Conservation (phyloP, 169 alveolate species). For the Condylostoma magnum region DNA sequence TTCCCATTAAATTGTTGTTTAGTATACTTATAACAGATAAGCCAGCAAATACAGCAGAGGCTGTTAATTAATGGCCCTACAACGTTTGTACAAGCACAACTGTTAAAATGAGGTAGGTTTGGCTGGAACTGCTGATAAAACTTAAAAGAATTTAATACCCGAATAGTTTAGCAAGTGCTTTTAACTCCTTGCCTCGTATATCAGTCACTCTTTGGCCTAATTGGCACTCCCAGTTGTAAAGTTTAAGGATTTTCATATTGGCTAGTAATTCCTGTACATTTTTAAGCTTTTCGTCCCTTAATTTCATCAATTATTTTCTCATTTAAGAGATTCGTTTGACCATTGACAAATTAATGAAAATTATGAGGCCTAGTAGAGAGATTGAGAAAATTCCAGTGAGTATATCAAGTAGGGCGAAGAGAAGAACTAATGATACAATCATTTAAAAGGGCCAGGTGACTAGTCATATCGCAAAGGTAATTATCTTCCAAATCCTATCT, state of each 20-base stretch:
- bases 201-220: neutral
- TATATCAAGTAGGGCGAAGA: too few species aligned
- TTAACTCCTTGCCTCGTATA: neutral
- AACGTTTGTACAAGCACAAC: neutral
- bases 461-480: too few species aligned
- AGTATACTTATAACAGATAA: neutral
- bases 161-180: neutral
- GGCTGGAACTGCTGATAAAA: neutral
- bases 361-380: neutral
- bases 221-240: conserved; percentile 5
- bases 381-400: too few species aligned
- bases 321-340: neutral
- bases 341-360: neutral
- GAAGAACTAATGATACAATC: too few species aligned
- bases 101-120: neutral
- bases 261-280: neutral
- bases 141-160: neutral
- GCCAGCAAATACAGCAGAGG: neutral
- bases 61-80: neutral
- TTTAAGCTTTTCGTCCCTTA: neutral
- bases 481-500: too few species aligned
- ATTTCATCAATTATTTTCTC: conserved; percentile 10
- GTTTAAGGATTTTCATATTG: conserved; percentile 15
- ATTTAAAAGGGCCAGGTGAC: too few species aligned
- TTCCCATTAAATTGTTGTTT: neutral